These are phyloP conservation scores for Crithidia brevicula DNA, from an alignment of 208 protist genomes.

Conservation along the genomic window DNA sequence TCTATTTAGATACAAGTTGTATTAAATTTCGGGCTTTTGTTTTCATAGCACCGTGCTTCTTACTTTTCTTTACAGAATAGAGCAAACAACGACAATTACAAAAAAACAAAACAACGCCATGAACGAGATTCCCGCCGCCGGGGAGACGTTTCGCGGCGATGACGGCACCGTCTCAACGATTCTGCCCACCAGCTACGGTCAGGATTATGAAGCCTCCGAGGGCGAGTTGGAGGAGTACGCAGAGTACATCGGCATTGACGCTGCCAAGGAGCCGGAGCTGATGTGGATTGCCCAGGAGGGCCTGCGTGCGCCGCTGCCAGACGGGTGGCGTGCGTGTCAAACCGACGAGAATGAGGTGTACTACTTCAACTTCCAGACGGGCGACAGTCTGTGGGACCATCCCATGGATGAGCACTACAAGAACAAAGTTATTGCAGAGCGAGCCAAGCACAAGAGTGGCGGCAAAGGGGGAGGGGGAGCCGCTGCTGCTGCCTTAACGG, in stretches of 20 bases:
- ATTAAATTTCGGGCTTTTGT: too few species aligned
- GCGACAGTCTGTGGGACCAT: conserved; percentile 94
- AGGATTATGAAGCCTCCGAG: conserved; percentile 85
- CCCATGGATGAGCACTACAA: conserved; percentile 93
- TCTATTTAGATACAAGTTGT: too few species aligned
- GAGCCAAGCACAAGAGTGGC: conserved; percentile 35
- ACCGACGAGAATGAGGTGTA: conserved; percentile 91
- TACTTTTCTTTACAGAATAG: conserved; percentile 7
- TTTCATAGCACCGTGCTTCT: too few species aligned
- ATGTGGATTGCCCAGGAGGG: conserved; percentile 93
- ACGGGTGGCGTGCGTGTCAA: conserved; percentile 92
- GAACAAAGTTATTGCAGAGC: conserved; percentile 55
- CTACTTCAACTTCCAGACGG: conserved; percentile 95
- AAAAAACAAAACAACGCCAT: conserved; percentile 4
- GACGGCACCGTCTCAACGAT: conserved; percentile 89
- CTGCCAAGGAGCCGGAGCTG: conserved; percentile 74
- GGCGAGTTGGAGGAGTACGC: conserved; percentile 94
- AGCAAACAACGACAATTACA: background rate
- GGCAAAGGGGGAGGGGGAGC: background rate
- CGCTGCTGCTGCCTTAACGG: background rate
- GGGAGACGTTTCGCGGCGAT: conserved; percentile 74
- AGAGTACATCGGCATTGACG: conserved; percentile 93
- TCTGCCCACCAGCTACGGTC: conserved; percentile 88
- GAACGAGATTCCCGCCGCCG: conserved; percentile 57
- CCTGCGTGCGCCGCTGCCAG: conserved; percentile 90